A percentile compares a stretch with the other conserved stretches of the same genome.
phyloP scores from a whole-genome alignment of 2,329 filamentous ascomycete species.

The Penicillium rolfsii region DNA sequence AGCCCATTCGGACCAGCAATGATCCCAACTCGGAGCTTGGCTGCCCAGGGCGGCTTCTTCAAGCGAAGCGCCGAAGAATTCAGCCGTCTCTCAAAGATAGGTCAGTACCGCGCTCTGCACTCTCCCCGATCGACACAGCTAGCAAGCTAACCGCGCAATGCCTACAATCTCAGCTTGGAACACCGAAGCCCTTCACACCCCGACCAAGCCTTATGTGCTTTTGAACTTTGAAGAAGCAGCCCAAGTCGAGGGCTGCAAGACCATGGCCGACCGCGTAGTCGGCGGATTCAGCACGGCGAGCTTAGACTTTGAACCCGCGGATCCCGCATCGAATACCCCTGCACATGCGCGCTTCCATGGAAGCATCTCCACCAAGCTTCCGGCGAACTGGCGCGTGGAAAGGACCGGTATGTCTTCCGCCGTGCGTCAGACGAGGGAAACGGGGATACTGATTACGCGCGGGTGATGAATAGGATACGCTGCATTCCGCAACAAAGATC shows the following conservation, averaged over 20 bases:
- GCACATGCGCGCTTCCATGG: conserved; percentile 83
- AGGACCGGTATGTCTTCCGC: conserved; percentile 39
- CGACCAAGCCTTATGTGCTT: conserved; percentile 45
- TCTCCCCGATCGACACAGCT: conserved; percentile 3
- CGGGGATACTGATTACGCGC: conserved; percentile 6
- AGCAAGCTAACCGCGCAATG: conserved; percentile 12
- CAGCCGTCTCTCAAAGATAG: conserved; percentile 58
- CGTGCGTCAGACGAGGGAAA: background rate
- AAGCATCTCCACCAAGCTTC: conserved; percentile 82
- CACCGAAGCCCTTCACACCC: conserved; percentile 41
- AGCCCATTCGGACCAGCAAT: conserved; percentile 26
- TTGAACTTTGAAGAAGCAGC: conserved; percentile 48
- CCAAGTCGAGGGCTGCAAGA: conserved; percentile 56
- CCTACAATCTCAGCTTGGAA: conserved; percentile 42
- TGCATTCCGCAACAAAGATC: conserved; percentile 82
- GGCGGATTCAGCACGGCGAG: conserved; percentile 79
- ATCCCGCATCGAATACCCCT: conserved; percentile 48
- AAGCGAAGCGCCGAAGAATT: conserved; percentile 63
- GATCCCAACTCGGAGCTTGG: conserved; percentile 47
- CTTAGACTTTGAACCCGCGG: conserved; percentile 67
- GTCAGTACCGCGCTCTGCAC: conserved; percentile 40
- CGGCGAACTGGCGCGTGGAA: conserved; percentile 59
- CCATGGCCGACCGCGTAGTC: conserved; percentile 84
- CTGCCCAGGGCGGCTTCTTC: conserved; percentile 56
- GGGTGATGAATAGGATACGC: conserved; percentile 71